Evolutionary conservation across 768 basidiomycete genomes (phyloP).

Genomic region (Suillus paluster): DNA sequence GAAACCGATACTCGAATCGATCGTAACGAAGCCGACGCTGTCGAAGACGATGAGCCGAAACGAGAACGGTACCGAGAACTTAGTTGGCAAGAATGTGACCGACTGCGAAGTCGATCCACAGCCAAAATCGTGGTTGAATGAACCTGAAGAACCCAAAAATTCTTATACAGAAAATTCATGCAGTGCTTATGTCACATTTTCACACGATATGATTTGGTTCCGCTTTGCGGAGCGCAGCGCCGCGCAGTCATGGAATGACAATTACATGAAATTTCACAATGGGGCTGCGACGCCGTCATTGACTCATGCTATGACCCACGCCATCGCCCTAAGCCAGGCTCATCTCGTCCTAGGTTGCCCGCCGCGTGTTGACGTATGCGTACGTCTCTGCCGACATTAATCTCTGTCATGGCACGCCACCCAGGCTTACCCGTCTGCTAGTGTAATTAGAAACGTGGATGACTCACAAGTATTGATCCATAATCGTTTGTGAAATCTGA

Average conservation of each 20-base stretch:
- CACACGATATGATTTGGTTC: conserved; percentile 23
- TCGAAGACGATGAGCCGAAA: conserved; percentile 41
- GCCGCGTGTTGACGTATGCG: neutral
- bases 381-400: conserved; percentile 1
- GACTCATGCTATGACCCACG: too few relatives aligned
- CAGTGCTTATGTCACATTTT: conserved; percentile 31
- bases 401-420: neutral
- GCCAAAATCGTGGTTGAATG: conserved; percentile 37
- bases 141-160: conserved; percentile 24
- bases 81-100: conserved; percentile 44
- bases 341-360: neutral
- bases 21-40: conserved; percentile 48
- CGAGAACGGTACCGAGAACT: conserved; percentile 35
- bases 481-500: neutral
- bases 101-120: conserved; percentile 53
- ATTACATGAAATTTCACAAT: too few relatives aligned
- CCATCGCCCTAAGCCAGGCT: neutral
- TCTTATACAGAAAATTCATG: conserved; percentile 37
- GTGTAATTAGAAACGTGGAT: conserved; percentile 1
- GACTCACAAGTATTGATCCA: neutral
- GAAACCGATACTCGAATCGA: conserved; percentile 38
- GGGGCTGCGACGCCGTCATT: neutral
- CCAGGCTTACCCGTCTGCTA: neutral
- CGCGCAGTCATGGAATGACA: too few relatives aligned
- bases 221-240: conserved; percentile 4